A percentile compares a stretch with the other conserved stretches of the same genome.
These are phyloP conservation scores for Myotisia sp. DNA, from an alignment of 2,329 filamentous ascomycete genomes.

Conservation along the genomic window DNA sequence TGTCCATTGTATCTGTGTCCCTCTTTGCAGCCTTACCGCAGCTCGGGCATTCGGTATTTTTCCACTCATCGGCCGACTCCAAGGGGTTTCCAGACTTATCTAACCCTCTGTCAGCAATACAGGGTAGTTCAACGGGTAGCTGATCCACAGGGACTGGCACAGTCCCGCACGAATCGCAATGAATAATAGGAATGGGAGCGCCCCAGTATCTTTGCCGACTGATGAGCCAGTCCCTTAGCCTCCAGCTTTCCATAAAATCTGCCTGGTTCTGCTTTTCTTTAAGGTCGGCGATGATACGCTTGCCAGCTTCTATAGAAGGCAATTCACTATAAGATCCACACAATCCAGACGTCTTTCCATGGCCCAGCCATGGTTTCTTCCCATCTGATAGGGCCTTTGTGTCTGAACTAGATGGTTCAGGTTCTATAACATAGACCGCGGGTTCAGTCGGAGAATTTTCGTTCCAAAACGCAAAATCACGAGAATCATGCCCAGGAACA, in stretches of 20 bases:
- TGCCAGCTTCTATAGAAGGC: slow-evolving; percentile 47
- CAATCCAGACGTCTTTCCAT: slow-evolving; percentile 53
- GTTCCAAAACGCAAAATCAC: slow-evolving; percentile 70
- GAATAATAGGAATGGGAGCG: slow-evolving; percentile 74
- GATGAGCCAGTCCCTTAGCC: slow-evolving; percentile 76
- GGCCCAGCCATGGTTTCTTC: slow-evolving; percentile 42
- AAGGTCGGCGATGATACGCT: slow-evolving; percentile 43
- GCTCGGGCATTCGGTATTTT: slow-evolving; percentile 57
- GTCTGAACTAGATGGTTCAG: slow-evolving; percentile 24
- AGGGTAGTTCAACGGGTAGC: slow-evolving; percentile 61
- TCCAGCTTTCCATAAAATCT: slow-evolving; percentile 56
- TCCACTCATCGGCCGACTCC: slow-evolving; percentile 56
- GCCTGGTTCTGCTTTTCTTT: slow-evolving; percentile 42
- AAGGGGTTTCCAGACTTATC: slow-evolving; percentile 64
- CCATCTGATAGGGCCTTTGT: slow-evolving; percentile 33
- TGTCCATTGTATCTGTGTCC: slow-evolving; percentile 93
- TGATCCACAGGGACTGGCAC: slow-evolving; percentile 65
- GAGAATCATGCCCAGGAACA: slow-evolving; percentile 68
- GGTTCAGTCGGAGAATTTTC: slow-evolving; percentile 48
- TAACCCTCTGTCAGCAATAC: slow-evolving; percentile 53
- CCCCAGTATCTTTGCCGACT: slow-evolving; percentile 92
- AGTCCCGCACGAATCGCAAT: slow-evolving; percentile 61
- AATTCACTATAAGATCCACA: slow-evolving; percentile 53
- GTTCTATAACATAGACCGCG: slow-evolving; percentile 47
- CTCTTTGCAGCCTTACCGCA: slow-evolving; percentile 57